These are phyloP conservation scores for Candida buenavistaensis DNA, from an alignment of 1,139 yeast genomes.

Conservation along the genomic window DNA sequence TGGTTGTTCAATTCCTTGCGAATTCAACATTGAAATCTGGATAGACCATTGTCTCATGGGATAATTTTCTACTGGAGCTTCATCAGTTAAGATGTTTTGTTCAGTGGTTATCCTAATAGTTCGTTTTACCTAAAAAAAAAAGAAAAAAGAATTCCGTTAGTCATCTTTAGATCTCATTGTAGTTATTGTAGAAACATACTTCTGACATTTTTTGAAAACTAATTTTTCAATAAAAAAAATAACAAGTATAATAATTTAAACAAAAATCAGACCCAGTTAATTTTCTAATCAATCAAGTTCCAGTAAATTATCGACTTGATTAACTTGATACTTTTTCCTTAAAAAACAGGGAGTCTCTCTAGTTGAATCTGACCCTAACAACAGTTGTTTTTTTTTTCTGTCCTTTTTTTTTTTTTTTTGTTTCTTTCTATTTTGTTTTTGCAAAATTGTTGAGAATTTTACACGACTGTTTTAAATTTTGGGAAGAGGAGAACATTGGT, in stretches of 20 bases:
- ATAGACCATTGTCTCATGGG: constrained; percentile 97
- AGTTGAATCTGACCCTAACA: too few relatives aligned
- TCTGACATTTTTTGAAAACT: constrained; percentile 12
- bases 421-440: too few relatives aligned
- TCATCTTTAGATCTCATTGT: not conserved
- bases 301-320: too few relatives aligned
- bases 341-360: too few relatives aligned
- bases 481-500: too few relatives aligned
- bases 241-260: not conserved
- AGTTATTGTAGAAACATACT: constrained; percentile 9
- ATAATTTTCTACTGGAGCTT: constrained; percentile 85
- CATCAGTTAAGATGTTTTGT: constrained; percentile 80
- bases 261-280: too few relatives aligned
- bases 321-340: too few relatives aligned
- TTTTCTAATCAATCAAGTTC: too few relatives aligned
- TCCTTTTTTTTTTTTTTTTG: too few relatives aligned
- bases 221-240: not conserved
- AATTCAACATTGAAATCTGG: constrained; percentile 71
- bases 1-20: constrained; percentile 79
- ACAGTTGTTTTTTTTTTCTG: too few relatives aligned
- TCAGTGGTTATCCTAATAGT: constrained; percentile 86
- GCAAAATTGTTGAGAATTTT: too few relatives aligned
- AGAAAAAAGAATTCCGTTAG: not conserved
- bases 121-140: constrained; percentile 61
- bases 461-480: too few relatives aligned